Percentiles rank a stretch among this genome's conserved stretches.
phyloP scores from a whole-genome alignment of 371 early-diverging fungal genomes.

The Enterospora canceri region DNA sequence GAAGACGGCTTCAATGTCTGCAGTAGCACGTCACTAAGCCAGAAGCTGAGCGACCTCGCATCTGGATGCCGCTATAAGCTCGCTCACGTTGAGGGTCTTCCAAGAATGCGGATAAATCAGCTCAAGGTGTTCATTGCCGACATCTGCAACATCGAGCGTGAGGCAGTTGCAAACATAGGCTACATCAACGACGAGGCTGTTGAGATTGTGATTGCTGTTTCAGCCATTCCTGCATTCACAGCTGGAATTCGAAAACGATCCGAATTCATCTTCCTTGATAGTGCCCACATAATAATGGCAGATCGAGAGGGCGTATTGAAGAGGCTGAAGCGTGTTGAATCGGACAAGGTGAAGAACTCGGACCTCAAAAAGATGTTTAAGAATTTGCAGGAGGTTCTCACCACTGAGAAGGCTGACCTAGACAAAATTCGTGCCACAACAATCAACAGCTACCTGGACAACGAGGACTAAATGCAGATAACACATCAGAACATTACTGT shows the following conservation, averaged over 20 bases:
- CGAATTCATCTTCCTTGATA: background rate
- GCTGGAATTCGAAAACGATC: background rate
- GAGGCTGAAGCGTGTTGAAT: background rate
- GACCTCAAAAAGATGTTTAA: background rate
- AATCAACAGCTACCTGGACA: too few species aligned
- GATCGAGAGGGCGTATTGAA: background rate
- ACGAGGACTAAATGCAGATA: too few species aligned
- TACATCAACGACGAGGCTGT: background rate
- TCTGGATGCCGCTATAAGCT: background rate
- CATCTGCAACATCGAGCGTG: background rate
- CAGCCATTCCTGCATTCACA: background rate
- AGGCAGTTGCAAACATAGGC: background rate
- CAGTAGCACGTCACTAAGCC: background rate
- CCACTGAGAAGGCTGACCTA: background rate
- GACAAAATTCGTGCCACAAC: too few species aligned
- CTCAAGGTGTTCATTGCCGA: background rate
- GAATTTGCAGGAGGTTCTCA: background rate
- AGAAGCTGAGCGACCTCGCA: background rate
- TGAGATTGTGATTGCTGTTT: background rate
- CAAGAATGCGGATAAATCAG: background rate
- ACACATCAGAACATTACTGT: too few species aligned
- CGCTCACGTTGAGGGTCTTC: background rate
- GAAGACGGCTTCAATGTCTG: background rate
- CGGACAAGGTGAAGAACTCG: background rate
- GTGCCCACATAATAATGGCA: background rate